These are phyloP conservation scores for Dactylellina drechsleri DNA, from an alignment of 2,329 filamentous ascomycete species.

Conservation along the genomic window DNA sequence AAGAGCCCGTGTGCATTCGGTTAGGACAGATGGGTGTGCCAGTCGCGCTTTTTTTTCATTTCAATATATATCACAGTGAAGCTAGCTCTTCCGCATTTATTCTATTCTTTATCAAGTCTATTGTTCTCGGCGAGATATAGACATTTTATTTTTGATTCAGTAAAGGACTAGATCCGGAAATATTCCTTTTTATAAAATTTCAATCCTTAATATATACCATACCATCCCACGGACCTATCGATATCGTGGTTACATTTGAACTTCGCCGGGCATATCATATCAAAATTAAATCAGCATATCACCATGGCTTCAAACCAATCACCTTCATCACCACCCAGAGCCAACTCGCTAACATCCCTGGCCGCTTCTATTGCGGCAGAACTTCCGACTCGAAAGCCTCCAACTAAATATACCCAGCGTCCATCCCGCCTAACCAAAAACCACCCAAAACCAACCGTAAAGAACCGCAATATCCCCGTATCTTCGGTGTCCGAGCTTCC, in stretches of 20 bases:
- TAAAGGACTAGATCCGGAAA: constrained; percentile 35
- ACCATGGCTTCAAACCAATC: constrained; percentile 21
- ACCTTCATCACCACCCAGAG: not conserved
- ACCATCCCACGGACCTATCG: constrained; percentile 9
- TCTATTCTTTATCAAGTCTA: constrained; percentile 36
- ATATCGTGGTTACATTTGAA: constrained; percentile 2
- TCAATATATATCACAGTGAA: constrained; percentile 18
- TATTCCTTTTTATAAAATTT: constrained; percentile 27
- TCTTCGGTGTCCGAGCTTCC: constrained; percentile 26
- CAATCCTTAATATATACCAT: constrained; percentile 20
- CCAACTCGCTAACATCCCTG: constrained; percentile 32
- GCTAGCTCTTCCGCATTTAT: constrained; percentile 31
- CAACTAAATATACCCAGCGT: constrained; percentile 36
- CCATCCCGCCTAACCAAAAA: constrained; percentile 34
- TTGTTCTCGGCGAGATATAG: constrained; percentile 43
- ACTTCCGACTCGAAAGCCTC: constrained; percentile 26
- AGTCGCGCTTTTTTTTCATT: not conserved
- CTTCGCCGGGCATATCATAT: not conserved
- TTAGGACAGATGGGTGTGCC: not conserved
- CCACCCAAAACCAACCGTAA: constrained; percentile 14
- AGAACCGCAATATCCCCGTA: constrained; percentile 34
- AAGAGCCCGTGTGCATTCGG: constrained; percentile 22
- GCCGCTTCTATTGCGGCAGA: constrained; percentile 32
- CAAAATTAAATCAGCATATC: constrained; percentile 10
- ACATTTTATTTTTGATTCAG: constrained; percentile 9